These are phyloP conservation scores for Schizosaccharomyces versatilis DNA, from an alignment of 1,139 yeast genomes.

Conservation along the genomic window DNA sequence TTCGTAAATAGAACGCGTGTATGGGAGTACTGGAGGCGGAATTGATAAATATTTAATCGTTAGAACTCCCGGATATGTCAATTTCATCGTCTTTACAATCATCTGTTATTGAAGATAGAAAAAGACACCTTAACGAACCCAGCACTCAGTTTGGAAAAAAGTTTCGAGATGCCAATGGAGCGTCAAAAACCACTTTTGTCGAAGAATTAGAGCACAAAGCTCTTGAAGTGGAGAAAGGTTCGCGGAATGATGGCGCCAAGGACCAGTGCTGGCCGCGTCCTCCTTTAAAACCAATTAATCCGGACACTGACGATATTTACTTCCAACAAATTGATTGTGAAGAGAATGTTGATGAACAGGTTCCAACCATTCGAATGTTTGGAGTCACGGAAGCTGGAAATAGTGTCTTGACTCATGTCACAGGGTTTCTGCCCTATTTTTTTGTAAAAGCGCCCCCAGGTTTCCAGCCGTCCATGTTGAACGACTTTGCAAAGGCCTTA, in stretches of 20 bases:
- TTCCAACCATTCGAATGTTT: slow-evolving; percentile 57
- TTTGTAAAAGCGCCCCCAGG: slow-evolving; percentile 82
- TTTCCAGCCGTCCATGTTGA: slow-evolving; percentile 27
- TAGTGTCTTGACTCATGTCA: slow-evolving; percentile 72
- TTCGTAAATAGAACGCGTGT: no score
- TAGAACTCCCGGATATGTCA: no score
- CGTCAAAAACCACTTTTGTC: no score
- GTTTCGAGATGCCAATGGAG: no score
- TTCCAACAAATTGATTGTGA: slow-evolving; percentile 95
- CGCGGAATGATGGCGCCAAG: slow-evolving; percentile 14
- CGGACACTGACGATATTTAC: slow-evolving; percentile 28
- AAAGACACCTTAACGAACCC: no score
- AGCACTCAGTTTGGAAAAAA: no score
- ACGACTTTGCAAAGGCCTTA: slow-evolving; percentile 18
- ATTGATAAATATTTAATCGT: no score
- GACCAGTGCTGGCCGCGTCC: slow-evolving; percentile 48
- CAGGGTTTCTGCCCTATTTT: slow-evolving; percentile 73
- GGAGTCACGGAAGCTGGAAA: slow-evolving; percentile 78
- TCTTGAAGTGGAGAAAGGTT: slow-evolving; percentile 15
- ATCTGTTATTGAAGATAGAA: no score
- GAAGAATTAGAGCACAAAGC: slow-evolving; percentile 26
- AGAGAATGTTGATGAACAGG: slow-evolving; percentile 32
- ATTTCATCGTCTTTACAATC: no score
- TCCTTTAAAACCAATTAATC: slow-evolving; percentile 29
- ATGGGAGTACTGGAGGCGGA: no score